These are phyloP conservation scores for Articulospora tetracladia DNA, from an alignment of 495 filamentous ascomycete species.

Conservation along the genomic window DNA sequence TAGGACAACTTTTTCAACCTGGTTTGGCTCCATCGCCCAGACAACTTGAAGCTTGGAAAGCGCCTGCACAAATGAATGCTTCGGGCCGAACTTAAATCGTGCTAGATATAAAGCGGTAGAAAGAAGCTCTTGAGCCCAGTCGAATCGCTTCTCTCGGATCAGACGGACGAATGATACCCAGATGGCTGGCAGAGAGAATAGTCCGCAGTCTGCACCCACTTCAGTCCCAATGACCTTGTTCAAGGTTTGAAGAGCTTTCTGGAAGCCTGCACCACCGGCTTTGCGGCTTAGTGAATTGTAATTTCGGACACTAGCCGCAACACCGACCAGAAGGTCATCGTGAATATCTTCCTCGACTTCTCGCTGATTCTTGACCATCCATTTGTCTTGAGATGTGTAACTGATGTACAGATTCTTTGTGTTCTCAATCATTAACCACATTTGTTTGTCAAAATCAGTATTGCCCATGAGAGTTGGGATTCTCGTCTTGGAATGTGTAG, in stretches of 20 bases:
- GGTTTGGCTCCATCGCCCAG: no score
- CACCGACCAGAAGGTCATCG: slow-evolving; percentile 1
- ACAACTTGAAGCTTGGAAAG: no score
- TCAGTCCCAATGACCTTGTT: neutral
- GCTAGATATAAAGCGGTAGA: no score
- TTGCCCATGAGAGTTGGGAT: neutral
- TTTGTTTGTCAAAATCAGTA: neutral
- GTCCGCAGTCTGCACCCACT: neutral
- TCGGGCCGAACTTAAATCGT: no score
- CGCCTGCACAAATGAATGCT: no score
- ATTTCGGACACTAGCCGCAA: neutral
- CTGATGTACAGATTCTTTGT: neutral
- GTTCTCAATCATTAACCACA: neutral
- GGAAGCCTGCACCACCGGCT: neutral
- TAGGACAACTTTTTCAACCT: no score
- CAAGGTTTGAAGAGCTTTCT: neutral
- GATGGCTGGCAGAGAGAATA: neutral
- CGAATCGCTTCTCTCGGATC: no score
- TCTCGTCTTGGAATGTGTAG: neutral
- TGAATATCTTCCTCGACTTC: slow-evolving; percentile 2
- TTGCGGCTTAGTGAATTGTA: neutral
- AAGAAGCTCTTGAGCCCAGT: no score
- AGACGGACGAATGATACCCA: neutral
- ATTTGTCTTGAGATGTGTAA: neutral
- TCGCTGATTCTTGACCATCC: neutral